phyloP scores from a whole-genome alignment of 2,329 filamentous ascomycete genomes.

The Colletotrichum theobromicola region DNA sequence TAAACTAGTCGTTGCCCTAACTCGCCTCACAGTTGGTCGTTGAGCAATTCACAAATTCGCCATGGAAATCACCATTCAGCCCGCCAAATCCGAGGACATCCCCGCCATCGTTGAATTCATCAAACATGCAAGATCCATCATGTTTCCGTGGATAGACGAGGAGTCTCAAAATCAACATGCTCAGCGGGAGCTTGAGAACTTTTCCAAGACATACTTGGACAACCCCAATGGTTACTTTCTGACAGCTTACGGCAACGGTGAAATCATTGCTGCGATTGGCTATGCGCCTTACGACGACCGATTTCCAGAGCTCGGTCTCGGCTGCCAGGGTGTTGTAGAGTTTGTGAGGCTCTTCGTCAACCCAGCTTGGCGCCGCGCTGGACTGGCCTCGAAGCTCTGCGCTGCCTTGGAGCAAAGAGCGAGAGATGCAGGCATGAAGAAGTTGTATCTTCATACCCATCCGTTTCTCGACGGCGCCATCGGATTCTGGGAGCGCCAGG shows the following conservation, averaged over 20 bases:
- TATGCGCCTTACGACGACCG: slow-evolving; percentile 29
- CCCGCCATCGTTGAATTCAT: slow-evolving; percentile 27
- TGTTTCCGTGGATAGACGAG: slow-evolving; percentile 31
- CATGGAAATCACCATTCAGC: slow-evolving; percentile 19
- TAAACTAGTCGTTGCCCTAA: not conserved
- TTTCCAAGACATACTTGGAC: slow-evolving; percentile 27
- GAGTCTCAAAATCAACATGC: slow-evolving; percentile 21
- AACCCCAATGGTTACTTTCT: slow-evolving; percentile 26
- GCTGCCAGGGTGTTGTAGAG: slow-evolving; percentile 25
- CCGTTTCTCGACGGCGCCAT: slow-evolving; percentile 30
- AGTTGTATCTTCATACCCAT: slow-evolving; percentile 32
- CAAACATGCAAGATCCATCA: slow-evolving; percentile 27
- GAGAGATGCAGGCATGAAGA: slow-evolving; percentile 13
- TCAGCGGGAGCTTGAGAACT: slow-evolving; percentile 23
- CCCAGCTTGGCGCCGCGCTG: slow-evolving; percentile 28
- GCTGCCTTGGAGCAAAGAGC: slow-evolving; percentile 21
- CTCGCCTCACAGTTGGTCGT: fast-evolving
- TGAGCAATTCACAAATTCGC: fast-evolving
- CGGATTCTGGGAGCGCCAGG: slow-evolving; percentile 29
- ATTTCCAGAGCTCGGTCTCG: slow-evolving; percentile 26
- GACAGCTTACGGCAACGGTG: slow-evolving; percentile 14
- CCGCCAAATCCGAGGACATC: slow-evolving; percentile 24
- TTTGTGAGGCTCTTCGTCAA: slow-evolving; percentile 32
- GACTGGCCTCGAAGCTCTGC: slow-evolving; percentile 30
- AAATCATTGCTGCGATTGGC: slow-evolving; percentile 29